These are phyloP conservation scores for Hericium rajendrae DNA, from an alignment of 768 basidiomycete genomes.

Conservation along the genomic window DNA sequence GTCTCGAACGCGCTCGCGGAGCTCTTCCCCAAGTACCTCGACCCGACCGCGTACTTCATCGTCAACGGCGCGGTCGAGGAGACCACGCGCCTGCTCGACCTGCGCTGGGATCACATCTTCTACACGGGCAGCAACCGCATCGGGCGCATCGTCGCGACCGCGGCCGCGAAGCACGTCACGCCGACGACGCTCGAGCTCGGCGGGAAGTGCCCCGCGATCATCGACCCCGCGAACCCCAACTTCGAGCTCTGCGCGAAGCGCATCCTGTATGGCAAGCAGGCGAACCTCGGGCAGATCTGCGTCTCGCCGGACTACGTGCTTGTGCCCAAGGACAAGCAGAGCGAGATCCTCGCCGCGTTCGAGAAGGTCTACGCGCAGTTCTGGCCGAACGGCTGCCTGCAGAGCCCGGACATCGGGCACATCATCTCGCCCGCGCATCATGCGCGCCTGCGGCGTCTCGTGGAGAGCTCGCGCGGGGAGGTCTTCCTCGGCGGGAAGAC, in stretches of 20 bases:
- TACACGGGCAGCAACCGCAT: conserved; percentile 37
- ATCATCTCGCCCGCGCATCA: conserved; percentile 6
- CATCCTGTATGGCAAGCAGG: conserved; percentile 19
- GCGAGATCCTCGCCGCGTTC: conserved; percentile 16
- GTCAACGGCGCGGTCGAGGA: conserved; percentile 19
- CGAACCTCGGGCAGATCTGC: conserved; percentile 21
- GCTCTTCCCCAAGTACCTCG: conserved; percentile 24
- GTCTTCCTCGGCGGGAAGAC: conserved; percentile 22
- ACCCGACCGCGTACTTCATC: conserved; percentile 15
- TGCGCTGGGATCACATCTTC: conserved; percentile 35
- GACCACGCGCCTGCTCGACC: conserved; percentile 23
- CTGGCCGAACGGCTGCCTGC: conserved; percentile 4
- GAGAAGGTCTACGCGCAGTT: conserved; percentile 2
- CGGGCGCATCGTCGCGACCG: conserved; percentile 38
- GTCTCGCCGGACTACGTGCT: conserved; percentile 23
- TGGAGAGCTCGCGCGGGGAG: conserved; percentile 16
- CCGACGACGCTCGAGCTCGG: conserved; percentile 50
- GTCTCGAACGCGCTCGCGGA: conserved; percentile 13
- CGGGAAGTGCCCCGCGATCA: conserved; percentile 32
- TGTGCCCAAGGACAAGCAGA: conserved; percentile 11
- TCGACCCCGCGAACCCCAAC: conserved; percentile 14
- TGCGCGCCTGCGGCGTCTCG: neutral
- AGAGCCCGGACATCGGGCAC: conserved; percentile 1
- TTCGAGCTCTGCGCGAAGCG: conserved; percentile 16
- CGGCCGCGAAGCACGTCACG: conserved; percentile 45